phyloP scores from a whole-genome alignment of 257 asterid species.

The Nicotiana paniculata region DNA sequence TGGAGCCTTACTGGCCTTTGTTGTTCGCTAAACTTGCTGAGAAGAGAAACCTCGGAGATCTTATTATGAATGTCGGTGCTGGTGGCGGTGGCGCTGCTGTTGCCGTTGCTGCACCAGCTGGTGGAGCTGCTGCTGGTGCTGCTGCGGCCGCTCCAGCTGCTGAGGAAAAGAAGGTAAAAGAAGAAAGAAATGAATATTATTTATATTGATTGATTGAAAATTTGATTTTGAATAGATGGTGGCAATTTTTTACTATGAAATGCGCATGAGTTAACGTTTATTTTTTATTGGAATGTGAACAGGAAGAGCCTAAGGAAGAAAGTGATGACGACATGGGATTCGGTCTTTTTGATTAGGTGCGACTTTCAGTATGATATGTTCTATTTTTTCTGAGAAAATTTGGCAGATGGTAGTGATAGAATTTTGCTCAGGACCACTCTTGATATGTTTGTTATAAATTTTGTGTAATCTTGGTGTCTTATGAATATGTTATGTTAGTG shows the following conservation, averaged over 20 bases:
- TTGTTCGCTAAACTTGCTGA: conserved; percentile 61
- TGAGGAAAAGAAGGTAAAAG: conserved; percentile 39
- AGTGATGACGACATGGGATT: conserved; percentile 47
- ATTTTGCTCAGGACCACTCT: no score
- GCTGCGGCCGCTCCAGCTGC: conserved; percentile 53
- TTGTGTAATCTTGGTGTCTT: not conserved
- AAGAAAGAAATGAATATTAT: no score
- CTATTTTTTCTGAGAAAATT: not conserved
- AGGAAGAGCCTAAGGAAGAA: conserved; percentile 52
- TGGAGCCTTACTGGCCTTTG: conserved; percentile 70
- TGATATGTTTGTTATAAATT: no score
- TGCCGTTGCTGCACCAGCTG: conserved; percentile 37
- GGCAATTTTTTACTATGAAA: not conserved
- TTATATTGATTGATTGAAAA: no score
- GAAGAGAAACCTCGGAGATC: conserved; percentile 54
- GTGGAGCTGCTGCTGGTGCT: conserved; percentile 32
- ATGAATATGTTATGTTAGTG: not conserved
- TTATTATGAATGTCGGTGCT: conserved; percentile 46
- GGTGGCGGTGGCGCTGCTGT: conserved; percentile 61
- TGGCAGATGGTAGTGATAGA: no score
- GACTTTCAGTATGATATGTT: not conserved
- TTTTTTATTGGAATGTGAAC: not conserved
- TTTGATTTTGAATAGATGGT: no score
- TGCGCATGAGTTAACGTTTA: not conserved
- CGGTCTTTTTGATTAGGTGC: conserved; percentile 35